These are phyloP conservation scores for Noccaea caerulescens DNA, from an alignment of 345 rosid species.

Conservation along the genomic window DNA sequence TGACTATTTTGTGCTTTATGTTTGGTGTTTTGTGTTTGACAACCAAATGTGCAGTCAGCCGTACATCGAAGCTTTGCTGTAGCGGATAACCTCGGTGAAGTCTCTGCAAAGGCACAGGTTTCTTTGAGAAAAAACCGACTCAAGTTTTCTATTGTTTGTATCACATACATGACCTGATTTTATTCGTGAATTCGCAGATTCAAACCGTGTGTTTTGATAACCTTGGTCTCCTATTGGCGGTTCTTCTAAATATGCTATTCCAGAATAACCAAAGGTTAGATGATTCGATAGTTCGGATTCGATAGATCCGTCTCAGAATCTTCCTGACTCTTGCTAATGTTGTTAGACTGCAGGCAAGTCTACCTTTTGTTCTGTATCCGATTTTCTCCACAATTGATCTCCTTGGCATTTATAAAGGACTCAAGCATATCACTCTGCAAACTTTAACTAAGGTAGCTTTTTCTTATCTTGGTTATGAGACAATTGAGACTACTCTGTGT, in stretches of 20 bases:
- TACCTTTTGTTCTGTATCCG: slow-evolving; percentile 77
- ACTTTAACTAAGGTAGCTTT: slow-evolving; percentile 78
- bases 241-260: slow-evolving; percentile 34
- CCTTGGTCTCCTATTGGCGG: slow-evolving; percentile 41
- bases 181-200: slow-evolving; percentile 6
- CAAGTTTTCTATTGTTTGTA: neutral
- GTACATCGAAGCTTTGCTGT: slow-evolving; percentile 92
- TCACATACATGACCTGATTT: neutral
- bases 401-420: slow-evolving; percentile 83
- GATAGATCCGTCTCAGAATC: no score
- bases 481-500: neutral
- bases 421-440: slow-evolving; percentile 79
- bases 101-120: slow-evolving; percentile 93
- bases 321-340: slow-evolving; percentile 18
- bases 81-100: slow-evolving; percentile 92
- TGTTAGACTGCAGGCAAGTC: slow-evolving; percentile 64
- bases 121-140: neutral
- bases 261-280: slow-evolving; percentile 39
- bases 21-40: neutral
- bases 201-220: slow-evolving; percentile 41
- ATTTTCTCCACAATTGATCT: slow-evolving; percentile 80
- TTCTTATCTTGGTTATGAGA: neutral
- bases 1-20: neutral
- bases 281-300: no score
- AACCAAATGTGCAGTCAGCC: slow-evolving; percentile 56